These are phyloP conservation scores for Rhododendron ovatum DNA, from an alignment of 148 eudicot species.

Conservation along the genomic window DNA sequence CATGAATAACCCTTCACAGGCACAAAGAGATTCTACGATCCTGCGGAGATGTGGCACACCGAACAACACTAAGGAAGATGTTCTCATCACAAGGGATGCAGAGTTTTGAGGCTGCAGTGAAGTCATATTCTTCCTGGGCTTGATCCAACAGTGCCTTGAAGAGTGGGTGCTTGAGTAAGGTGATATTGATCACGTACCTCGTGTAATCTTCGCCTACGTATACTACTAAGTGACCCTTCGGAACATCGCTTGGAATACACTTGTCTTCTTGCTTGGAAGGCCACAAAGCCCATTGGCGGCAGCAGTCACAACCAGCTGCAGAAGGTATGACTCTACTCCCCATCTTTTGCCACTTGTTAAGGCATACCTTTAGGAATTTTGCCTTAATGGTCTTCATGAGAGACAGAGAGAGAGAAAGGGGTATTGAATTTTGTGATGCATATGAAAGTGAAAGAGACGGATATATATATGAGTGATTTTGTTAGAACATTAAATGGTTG, in stretches of 20 bases:
- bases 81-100: slow-evolving; percentile 77
- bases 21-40: slow-evolving; percentile 24
- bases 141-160: slow-evolving; percentile 75
- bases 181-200: slow-evolving; percentile 71
- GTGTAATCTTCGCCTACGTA: slow-evolving; percentile 64
- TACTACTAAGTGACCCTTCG: slow-evolving; percentile 86
- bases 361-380: slow-evolving; percentile 31
- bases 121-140: slow-evolving; percentile 65
- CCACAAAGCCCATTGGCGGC: slow-evolving; percentile 37
- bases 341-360: slow-evolving; percentile 39
- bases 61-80: slow-evolving; percentile 62
- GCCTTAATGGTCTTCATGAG: slow-evolving; percentile 25
- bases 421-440: slow-evolving; percentile 5
- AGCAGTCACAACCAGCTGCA: slow-evolving; percentile 19
- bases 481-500: slow-evolving; percentile 16
- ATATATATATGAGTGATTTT: not conserved
- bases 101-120: slow-evolving; percentile 53
- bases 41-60: slow-evolving; percentile 43
- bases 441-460: slow-evolving; percentile 3
- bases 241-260: slow-evolving; percentile 73
- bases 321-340: slow-evolving; percentile 27
- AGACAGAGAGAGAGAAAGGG: slow-evolving; percentile 2
- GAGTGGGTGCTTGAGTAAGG: slow-evolving; percentile 62
- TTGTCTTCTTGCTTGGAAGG: slow-evolving; percentile 18
- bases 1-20: slow-evolving; percentile 19